A percentile compares a stretch with the other conserved stretches of the same genome.
Conservation (phyloP, 1,139 yeast species). For the Magnusiomyces tetraspermus region DNA sequence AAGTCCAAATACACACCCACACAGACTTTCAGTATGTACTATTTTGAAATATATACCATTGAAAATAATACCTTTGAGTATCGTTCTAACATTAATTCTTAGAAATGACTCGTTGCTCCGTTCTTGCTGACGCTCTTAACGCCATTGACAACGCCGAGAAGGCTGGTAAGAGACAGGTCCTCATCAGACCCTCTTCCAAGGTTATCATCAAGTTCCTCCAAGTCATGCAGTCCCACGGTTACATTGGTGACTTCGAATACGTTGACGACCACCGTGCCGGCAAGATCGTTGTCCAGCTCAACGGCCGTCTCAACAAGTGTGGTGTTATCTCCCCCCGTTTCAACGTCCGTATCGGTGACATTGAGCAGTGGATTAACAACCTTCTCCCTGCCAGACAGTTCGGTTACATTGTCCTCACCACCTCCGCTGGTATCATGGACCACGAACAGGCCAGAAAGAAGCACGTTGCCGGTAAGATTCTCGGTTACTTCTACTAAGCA, state of each 20-base stretch:
- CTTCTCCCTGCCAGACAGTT: conserved; percentile 98
- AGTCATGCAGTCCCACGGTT: conserved; percentile 98
- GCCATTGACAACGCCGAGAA: conserved; percentile 99
- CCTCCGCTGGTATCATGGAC: conserved; percentile 99
- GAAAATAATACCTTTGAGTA: not conserved
- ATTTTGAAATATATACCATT: not conserved
- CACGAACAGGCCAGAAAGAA: conserved; percentile 99
- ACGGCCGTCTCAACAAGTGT: conserved; percentile 97
- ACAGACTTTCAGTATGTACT: not conserved
- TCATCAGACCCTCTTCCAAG: conserved; percentile 98
- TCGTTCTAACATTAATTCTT: conserved; percentile 10
- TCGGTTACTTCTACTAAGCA: conserved; percentile 83
- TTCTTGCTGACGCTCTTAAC: conserved; percentile 97
- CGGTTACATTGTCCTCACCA: conserved; percentile 93
- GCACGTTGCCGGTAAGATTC: conserved; percentile 97
- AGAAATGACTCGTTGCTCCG: conserved; percentile 96
- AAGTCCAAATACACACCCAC: not conserved
- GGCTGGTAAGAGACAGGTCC: conserved; percentile 98
- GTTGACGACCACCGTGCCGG: conserved; percentile 99
- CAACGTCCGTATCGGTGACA: conserved; percentile 86
- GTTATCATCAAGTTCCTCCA: conserved; percentile 93
- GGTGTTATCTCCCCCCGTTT: conserved; percentile 98
- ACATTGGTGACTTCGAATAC: conserved; percentile 98
- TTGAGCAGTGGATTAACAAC: conserved; percentile 97
- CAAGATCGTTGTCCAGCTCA: conserved; percentile 90